Evolutionary conservation across 176 grass and related monocot genomes (phyloP), one percentile per base, ranked within the genome.

Genomic region (Saccharum spontaneum): DNA sequence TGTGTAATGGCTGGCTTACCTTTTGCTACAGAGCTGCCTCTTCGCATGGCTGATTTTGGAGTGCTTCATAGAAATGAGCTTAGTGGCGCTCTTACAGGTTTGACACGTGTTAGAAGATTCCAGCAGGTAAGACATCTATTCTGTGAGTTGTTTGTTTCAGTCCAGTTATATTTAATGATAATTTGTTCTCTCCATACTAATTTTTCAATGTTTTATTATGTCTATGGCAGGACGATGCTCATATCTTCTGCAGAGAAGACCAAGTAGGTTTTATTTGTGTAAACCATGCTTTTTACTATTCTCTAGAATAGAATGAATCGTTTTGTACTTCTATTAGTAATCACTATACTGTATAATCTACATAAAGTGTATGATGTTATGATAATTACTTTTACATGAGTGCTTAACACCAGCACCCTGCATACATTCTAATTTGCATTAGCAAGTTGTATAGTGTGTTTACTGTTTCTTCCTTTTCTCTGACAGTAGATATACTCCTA

Each of bases 191-290:
- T 83, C 69, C 23, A 68, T 79, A 17, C 11, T 74, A 22, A 70
- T 8, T 3, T 71, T 81, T 24, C 49, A 7, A 8, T 71, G 63
- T 71, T 30, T 28, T 65, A 31, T 65, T 23, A 26, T 34, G 14
- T 86, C 86, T 67, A 26, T 60, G 86, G 82, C 90, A 99, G 97
- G 93, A 99, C 1, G 97, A 99, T 92, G 93, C 97, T 70, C 97
- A 99, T 78, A 99, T 99, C 79, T 99, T 99, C 82, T 99, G 97
- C 69, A 89, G 79, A 84, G 97, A 99, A 84, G 92, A 77, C 70
- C 97, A 99, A 91, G 97, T 99, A 83, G 80, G 83, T 77, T 80
- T 76, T 79, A 71, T 81, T 86, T 84, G 24, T 49, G 61, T 37
- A 38, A 24, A 73, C 12, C 11, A 48, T 88, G 28, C 3, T 6